Percentiles rank a stretch among this genome's conserved stretches.
Conservation (phyloP, 257 asterid species). For the Cynanchum wilfordii region DNA sequence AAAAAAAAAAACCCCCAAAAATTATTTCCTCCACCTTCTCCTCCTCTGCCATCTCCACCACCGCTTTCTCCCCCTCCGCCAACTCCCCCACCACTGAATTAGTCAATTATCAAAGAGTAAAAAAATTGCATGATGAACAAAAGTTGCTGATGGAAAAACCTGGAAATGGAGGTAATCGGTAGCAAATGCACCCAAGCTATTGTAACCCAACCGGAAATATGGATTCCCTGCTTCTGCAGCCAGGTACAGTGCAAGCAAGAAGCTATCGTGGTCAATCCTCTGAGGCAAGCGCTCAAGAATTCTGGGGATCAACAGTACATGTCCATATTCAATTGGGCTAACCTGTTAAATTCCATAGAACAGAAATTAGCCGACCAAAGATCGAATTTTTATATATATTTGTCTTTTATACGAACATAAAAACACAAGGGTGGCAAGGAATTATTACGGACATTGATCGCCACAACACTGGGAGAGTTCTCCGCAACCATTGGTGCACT, state of each 20-base stretch:
- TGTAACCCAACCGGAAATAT: slow-evolving; percentile 89
- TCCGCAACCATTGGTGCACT: slow-evolving; percentile 53
- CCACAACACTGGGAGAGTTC: slow-evolving; percentile 69
- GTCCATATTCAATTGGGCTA: slow-evolving; percentile 96
- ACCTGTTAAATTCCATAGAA: slow-evolving; percentile 52
- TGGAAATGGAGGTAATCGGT: slow-evolving; percentile 97
- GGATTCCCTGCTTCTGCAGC: slow-evolving; percentile 85
- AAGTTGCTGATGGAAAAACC: slow-evolving; percentile 17
- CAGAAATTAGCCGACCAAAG: slow-evolving; percentile 9
- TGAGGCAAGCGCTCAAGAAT: slow-evolving; percentile 83
- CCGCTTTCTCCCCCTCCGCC: too few species aligned
- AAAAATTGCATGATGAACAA: not conserved
- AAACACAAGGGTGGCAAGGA: not conserved
- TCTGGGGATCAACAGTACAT: slow-evolving; percentile 81
- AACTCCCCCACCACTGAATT: not conserved
- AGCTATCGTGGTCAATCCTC: slow-evolving; percentile 71
- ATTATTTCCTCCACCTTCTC: too few species aligned
- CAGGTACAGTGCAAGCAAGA: slow-evolving; percentile 79
- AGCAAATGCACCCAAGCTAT: slow-evolving; percentile 98
- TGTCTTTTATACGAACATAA: too few species aligned
- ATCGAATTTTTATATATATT: not conserved
- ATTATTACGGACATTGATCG: slow-evolving; percentile 59
- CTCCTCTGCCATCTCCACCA: too few species aligned
- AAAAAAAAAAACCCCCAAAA: too few species aligned
- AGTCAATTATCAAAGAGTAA: not conserved